Conservation (phyloP, 495 filamentous ascomycete species). For the Pseudomonodictys pantanalensis region DNA sequence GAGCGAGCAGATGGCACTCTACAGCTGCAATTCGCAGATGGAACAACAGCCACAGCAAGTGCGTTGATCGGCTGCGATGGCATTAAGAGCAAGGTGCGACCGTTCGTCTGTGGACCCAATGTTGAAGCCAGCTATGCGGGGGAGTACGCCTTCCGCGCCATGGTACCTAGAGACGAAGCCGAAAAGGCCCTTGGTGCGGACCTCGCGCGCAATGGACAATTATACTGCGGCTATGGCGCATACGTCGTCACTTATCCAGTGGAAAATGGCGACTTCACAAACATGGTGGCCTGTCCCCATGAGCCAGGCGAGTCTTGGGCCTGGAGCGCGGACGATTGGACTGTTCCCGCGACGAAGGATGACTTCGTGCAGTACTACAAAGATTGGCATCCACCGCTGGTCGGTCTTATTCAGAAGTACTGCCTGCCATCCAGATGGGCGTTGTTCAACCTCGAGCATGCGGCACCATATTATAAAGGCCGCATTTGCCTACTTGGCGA, state of each 20-base stretch:
- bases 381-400: constrained; percentile 52
- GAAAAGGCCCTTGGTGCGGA: constrained; percentile 52
- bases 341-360: constrained; percentile 52
- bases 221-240: constrained; percentile 57
- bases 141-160: constrained; percentile 56
- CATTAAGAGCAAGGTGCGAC: constrained; percentile 51
- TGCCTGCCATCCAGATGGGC: constrained; percentile 46
- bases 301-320: constrained; percentile 26
- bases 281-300: constrained; percentile 35
- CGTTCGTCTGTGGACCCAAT: constrained; percentile 44
- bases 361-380: constrained; percentile 55
- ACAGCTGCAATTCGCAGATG: constrained; percentile 54
- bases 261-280: constrained; percentile 59
- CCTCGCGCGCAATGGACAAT: constrained; percentile 48
- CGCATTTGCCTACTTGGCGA: constrained; percentile 62
- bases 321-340: constrained; percentile 56
- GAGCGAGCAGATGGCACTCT: constrained; percentile 39
- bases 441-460: constrained; percentile 58
- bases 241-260: constrained; percentile 66
- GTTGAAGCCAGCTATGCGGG: constrained; percentile 44
- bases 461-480: constrained; percentile 53
- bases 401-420: constrained; percentile 47
- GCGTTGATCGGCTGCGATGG: constrained; percentile 59
- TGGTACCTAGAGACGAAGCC: constrained; percentile 59
- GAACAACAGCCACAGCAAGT: constrained; percentile 45